These are phyloP conservation scores for Nasturtium officinale DNA, from an alignment of 345 rosid genomes.

Conservation along the genomic window DNA sequence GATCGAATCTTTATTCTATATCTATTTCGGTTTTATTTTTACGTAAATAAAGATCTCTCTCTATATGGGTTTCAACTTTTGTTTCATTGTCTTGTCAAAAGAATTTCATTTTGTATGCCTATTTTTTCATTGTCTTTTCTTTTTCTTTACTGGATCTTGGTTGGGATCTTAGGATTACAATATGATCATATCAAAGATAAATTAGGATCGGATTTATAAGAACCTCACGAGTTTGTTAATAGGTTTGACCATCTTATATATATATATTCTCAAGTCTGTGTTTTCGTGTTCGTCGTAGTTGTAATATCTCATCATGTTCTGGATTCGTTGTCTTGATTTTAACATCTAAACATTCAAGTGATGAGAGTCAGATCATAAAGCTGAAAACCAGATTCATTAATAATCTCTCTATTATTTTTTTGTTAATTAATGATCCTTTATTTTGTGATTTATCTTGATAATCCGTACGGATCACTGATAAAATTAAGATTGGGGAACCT, in stretches of 20 bases:
- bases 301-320: constrained; percentile 8
- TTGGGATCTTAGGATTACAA: constrained; percentile 6
- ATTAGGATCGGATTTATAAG: background rate
- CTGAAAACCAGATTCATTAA: constrained; percentile 8
- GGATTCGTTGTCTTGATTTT: constrained; percentile 1
- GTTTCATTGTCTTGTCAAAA: background rate
- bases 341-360: background rate
- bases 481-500: background rate
- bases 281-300: background rate
- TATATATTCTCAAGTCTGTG: background rate
- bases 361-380: constrained; percentile 12
- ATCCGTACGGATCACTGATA: constrained; percentile 14
- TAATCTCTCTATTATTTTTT: background rate
- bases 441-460: background rate
- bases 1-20: background rate
- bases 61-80: constrained; percentile 9
- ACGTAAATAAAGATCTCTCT: background rate
- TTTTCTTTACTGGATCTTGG: background rate
- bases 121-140: background rate
- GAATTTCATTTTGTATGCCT: background rate
- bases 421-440: constrained; percentile 6
- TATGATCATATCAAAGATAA: constrained; percentile 19
- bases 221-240: constrained; percentile 9
- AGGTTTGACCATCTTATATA: constrained; percentile 27
- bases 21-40: background rate